A percentile compares a stretch with the other conserved stretches of the same genome.
Evolutionary conservation across 441 rosid species (phyloP).

Genomic region (Aleurites moluccanus): DNA sequence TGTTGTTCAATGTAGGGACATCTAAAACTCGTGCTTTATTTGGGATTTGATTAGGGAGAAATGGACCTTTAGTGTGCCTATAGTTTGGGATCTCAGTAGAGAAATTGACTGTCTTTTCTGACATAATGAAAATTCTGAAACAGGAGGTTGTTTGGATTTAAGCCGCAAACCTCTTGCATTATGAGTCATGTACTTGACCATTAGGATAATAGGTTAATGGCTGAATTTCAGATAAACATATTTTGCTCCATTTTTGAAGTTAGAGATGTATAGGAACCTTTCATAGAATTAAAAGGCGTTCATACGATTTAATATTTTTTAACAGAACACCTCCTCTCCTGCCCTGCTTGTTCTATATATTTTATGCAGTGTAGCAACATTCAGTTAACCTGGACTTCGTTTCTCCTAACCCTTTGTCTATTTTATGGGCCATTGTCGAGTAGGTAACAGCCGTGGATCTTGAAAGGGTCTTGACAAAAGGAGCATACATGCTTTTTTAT

Average conservation of each 20-base stretch:
- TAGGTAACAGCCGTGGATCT: slow-evolving; percentile 77
- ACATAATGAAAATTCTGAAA: too few species aligned
- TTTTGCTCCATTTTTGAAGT: neutral
- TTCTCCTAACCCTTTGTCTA: neutral
- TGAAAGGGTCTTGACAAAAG: slow-evolving; percentile 64
- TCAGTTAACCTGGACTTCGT: neutral
- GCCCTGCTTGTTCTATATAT: neutral
- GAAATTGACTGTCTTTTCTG: neutral
- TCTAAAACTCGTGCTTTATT: neutral
- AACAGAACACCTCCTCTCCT: too few species aligned
- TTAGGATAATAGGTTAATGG: neutral
- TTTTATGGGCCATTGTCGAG: slow-evolving; percentile 21
- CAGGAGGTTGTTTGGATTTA: too few species aligned
- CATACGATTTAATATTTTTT: neutral
- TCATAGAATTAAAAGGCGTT: neutral
- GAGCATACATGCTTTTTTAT: slow-evolving; percentile 91
- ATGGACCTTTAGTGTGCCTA: neutral
- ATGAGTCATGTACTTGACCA: neutral
- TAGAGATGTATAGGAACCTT: neutral
- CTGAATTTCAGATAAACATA: neutral
- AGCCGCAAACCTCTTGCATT: neutral
- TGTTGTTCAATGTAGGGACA: neutral
- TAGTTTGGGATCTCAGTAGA: neutral
- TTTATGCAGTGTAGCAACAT: neutral
- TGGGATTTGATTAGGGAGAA: neutral